Percentiles rank a stretch among this genome's conserved stretches.
Evolutionary conservation across 2,329 filamentous ascomycete genomes (phyloP).

Genomic region (Pestalotiopsis sp.): DNA sequence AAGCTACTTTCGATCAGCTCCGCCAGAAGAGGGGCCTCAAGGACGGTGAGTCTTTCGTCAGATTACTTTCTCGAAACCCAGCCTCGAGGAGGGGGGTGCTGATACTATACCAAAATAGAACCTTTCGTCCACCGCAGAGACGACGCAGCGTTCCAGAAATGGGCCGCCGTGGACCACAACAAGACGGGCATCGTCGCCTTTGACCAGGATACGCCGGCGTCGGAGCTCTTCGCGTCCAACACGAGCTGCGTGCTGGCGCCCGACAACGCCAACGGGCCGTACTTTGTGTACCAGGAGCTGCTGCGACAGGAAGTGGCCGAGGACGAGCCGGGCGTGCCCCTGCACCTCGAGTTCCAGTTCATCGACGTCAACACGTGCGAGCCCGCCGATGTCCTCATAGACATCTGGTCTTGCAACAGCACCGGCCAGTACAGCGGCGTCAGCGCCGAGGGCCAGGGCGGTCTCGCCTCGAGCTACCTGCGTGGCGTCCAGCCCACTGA

Average conservation of each 20-base stretch:
- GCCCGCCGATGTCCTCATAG: constrained; percentile 40
- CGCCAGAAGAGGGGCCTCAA: constrained; percentile 34
- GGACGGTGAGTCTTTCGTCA: constrained; percentile 23
- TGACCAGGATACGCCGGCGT: constrained; percentile 30
- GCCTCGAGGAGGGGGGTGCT: neutral
- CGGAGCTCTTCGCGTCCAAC: constrained; percentile 41
- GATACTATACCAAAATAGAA: neutral
- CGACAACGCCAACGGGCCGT: constrained; percentile 45
- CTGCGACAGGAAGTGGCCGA: constrained; percentile 43
- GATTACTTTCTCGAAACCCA: neutral
- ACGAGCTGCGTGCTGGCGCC: constrained; percentile 45
- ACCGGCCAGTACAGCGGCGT: constrained; percentile 45
- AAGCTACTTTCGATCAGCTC: constrained; percentile 38
- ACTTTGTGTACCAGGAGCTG: constrained; percentile 46
- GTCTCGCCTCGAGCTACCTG: constrained; percentile 44
- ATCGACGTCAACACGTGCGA: constrained; percentile 48
- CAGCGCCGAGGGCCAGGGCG: constrained; percentile 29
- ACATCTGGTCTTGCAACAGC: constrained; percentile 50
- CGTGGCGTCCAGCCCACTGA: constrained; percentile 51
- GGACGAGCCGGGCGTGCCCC: constrained; percentile 38
- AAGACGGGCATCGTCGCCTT: constrained; percentile 33
- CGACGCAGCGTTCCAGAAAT: constrained; percentile 36
- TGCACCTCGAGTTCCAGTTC: constrained; percentile 47
- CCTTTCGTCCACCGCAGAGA: constrained; percentile 33
- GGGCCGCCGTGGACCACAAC: constrained; percentile 40